Evolutionary conservation across 805 yeast species (phyloP).

Genomic region (Clavispora vitiphila): DNA sequence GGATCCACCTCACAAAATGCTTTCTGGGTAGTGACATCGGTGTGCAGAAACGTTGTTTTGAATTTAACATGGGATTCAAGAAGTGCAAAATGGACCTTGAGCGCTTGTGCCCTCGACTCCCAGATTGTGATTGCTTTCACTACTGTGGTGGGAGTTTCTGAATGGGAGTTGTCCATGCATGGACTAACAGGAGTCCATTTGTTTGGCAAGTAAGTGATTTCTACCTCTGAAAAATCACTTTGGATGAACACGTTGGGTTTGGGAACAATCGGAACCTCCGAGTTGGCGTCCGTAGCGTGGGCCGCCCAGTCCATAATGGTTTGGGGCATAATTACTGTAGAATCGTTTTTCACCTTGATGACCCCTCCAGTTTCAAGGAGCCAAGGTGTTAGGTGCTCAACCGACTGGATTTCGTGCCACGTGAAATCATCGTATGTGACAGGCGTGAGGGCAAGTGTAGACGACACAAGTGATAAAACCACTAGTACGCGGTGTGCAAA

Average conservation of each 20-base stretch:
- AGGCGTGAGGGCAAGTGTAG: not conserved
- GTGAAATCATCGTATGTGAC: not conserved
- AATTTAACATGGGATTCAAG: constrained; percentile 1
- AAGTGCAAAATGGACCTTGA: constrained; percentile 1
- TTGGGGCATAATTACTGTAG: constrained; percentile 4
- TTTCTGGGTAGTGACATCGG: constrained; percentile 2
- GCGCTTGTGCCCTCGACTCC: not conserved
- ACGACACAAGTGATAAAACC: not conserved
- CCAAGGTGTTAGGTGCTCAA: constrained; percentile 3
- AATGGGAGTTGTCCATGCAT: constrained; percentile 11
- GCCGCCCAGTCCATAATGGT: not conserved
- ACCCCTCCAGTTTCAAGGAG: constrained; percentile 4
- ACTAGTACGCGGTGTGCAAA: not conserved
- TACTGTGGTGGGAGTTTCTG: constrained; percentile 11
- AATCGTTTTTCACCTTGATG: constrained; percentile 6
- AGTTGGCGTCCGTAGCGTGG: not conserved
- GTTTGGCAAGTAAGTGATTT: not conserved
- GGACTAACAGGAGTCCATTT: constrained; percentile 8
- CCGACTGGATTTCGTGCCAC: constrained; percentile 1
- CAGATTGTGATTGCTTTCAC: constrained; percentile 1
- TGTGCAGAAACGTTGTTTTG: not conserved
- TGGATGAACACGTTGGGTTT: constrained; percentile 1
- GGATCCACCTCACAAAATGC: constrained; percentile 9
- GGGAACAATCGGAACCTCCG: not conserved
- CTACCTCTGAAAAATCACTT: not conserved